Base-by-base conservation (phyloP, 495 filamentous ascomycete species). In the Bacidia gigantensis region DNA sequence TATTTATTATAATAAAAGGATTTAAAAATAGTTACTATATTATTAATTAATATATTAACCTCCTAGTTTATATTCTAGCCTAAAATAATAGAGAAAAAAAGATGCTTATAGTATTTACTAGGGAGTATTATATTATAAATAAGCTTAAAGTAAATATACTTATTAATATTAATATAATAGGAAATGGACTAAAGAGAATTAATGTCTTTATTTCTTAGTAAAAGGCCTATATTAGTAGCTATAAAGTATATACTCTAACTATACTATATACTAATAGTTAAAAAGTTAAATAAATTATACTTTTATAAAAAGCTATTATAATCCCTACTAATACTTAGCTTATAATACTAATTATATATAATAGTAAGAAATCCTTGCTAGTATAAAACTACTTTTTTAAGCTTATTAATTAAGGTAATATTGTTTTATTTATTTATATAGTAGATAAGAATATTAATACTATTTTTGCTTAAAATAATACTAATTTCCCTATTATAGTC, bases 391-490 rank as follows among this genome's bases (percentile, higher is more conserved):
- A 9, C 14, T 18, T n/a, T 14, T 26, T 49, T 49, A 3, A 49
- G 18, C 21, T 11, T 3, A 7, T 24, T 29, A 9, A 25, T 14
- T 22, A 18, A 49, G 23, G 23, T 5, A 24, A 49, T 24, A 5
- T 25, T 26, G 14, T 49, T 49, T 23, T 26, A 25, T 18, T 49
- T 49, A 25, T 22, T 49, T 49, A 49, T 49, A 49, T 26, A 26
- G 9, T 22, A 26, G 11, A 18, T 25, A 49, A 49, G 18, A 24
- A 49, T 17, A n/a, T 49, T 26, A 26, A 49, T 49, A 49, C 23
- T 49, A 49, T 49, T 35, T 35, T 35, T 7, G 29, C 29, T 35
- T 7, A 38, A n/a, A 50, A 50, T 50, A 12, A 50, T 44, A 50
- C 40, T 44, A n/a, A 50, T 20, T 44, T 50, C 11, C 12, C 18